A percentile compares a stretch with the other conserved stretches of the same genome.
phyloP scores from a whole-genome alignment of 2,329 filamentous ascomycete species.

The Chalaropsis ovoidea region DNA sequence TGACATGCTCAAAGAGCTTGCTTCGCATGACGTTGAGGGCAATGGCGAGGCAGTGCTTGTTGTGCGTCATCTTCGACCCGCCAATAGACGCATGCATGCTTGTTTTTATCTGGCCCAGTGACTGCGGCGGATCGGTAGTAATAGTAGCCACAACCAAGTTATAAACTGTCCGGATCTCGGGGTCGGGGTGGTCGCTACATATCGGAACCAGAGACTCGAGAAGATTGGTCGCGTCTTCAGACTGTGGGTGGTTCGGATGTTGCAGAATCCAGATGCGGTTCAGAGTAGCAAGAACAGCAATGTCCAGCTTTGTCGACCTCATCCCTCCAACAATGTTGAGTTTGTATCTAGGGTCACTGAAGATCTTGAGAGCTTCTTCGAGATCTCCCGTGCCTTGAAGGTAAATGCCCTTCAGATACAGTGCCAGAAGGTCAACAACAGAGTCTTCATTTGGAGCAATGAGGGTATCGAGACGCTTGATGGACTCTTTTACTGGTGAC shows the following conservation, averaged over 20 bases:
- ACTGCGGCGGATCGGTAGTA: slow-evolving; percentile 48
- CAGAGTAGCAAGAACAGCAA: slow-evolving; percentile 55
- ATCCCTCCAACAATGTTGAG: slow-evolving; percentile 38
- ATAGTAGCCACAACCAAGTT: slow-evolving; percentile 63
- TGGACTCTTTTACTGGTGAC: slow-evolving; percentile 49
- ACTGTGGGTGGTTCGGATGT: slow-evolving; percentile 46
- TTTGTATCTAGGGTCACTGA: slow-evolving; percentile 50
- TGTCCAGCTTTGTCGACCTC: slow-evolving; percentile 49
- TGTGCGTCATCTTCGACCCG: slow-evolving; percentile 57
- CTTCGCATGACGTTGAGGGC: slow-evolving; percentile 76
- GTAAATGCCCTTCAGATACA: slow-evolving; percentile 67
- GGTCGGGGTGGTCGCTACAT: slow-evolving; percentile 59
- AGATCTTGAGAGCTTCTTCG: slow-evolving; percentile 55
- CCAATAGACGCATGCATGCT: slow-evolving; percentile 64
- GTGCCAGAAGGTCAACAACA: slow-evolving; percentile 41
- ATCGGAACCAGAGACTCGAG: slow-evolving; percentile 57
- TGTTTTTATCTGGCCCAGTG: slow-evolving; percentile 68
- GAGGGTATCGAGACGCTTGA: slow-evolving; percentile 44
- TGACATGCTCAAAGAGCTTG: slow-evolving; percentile 69
- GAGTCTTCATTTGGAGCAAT: slow-evolving; percentile 36
- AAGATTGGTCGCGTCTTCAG: slow-evolving; percentile 49
- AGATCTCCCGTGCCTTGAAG: slow-evolving; percentile 68
- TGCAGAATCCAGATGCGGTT: slow-evolving; percentile 66
- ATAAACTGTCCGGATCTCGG: slow-evolving; percentile 67
- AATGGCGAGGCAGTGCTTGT: slow-evolving; percentile 72